Percentiles rank a stretch among this genome's conserved stretches.
Conservation (phyloP, 495 filamentous ascomycete species). For the Penicillium cosmopolitanum region DNA sequence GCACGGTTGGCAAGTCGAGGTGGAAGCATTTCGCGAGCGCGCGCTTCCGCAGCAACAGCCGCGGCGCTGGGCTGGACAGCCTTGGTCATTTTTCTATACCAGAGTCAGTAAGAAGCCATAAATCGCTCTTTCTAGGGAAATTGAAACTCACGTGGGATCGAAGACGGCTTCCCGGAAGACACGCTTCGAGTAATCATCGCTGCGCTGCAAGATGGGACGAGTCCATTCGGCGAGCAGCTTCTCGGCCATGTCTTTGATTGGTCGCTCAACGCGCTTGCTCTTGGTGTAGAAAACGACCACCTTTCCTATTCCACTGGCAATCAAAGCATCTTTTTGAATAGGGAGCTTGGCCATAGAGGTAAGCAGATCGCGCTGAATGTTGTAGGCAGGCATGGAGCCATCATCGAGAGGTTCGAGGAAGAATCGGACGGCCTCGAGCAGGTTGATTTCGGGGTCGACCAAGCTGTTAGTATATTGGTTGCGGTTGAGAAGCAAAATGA, state of each 20-base stretch:
- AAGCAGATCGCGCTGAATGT: conserved; percentile 95
- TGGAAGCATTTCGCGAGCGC: conserved; percentile 71
- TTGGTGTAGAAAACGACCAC: conserved; percentile 96
- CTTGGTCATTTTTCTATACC: conserved; percentile 49
- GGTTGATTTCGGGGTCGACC: conserved; percentile 92
- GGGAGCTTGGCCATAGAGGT: conserved; percentile 75
- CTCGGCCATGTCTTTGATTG: conserved; percentile 93
- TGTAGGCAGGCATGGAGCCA: conserved; percentile 90
- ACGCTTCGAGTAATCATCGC: conserved; percentile 87
- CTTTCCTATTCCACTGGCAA: conserved; percentile 92
- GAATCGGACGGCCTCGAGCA: conserved; percentile 91
- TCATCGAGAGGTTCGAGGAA: conserved; percentile 96
- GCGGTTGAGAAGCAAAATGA: conserved; percentile 83
- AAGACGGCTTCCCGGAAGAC: conserved; percentile 58
- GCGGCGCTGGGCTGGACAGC: conserved; percentile 52
- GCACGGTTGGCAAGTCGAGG: conserved; percentile 72
- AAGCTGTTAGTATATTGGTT: conserved; percentile 79
- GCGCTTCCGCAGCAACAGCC: conserved; percentile 63
- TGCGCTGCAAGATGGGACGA: conserved; percentile 90
- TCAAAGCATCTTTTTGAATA: conserved; percentile 85
- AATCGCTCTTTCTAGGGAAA: neutral
- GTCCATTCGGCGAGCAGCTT: conserved; percentile 92
- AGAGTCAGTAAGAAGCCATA: conserved; percentile 20
- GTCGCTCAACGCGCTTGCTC: conserved; percentile 80
- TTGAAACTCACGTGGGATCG: conserved; percentile 56